Conservation (phyloP, 1,284 basidiomycete genomes). For the Phaffia rhodozyma region DNA sequence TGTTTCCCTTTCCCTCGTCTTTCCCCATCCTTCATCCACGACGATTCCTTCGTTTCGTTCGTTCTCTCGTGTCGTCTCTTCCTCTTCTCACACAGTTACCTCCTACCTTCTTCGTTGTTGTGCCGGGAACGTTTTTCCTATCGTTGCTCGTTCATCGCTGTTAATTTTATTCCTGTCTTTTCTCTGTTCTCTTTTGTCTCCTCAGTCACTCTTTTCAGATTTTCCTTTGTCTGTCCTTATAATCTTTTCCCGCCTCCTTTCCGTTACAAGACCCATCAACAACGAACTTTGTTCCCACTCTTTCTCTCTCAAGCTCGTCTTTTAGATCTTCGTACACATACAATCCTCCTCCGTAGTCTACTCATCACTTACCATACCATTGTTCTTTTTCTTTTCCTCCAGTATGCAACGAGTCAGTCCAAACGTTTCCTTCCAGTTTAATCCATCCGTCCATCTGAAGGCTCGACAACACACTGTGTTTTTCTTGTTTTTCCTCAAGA, state of each 20-base stretch:
- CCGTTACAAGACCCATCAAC: not conserved
- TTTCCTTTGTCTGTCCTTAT: not conserved
- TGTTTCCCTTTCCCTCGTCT: not conserved
- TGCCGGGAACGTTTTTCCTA: too few relatives aligned
- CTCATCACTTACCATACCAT: too few relatives aligned
- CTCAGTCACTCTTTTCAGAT: not conserved
- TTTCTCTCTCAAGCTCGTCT: not conserved
- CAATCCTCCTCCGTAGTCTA: too few relatives aligned
- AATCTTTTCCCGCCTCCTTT: not conserved
- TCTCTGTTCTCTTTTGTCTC: not conserved
- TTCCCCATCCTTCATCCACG: not conserved
- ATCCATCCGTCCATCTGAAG: not conserved
- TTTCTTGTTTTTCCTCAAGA: not conserved
- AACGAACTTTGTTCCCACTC: not conserved
- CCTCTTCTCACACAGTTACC: not conserved
- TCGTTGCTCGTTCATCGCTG: too few relatives aligned
- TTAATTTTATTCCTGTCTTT: too few relatives aligned
- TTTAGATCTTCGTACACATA: too few relatives aligned
- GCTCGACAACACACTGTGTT: not conserved
- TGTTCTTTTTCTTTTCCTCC: not conserved
- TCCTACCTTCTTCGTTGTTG: too few relatives aligned
- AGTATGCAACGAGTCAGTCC: slow-evolving; percentile 8
- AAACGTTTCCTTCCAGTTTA: not conserved
- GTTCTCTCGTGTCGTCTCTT: not conserved
- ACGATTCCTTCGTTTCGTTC: not conserved